Evolutionary conservation across 2,329 filamentous ascomycete genomes (phyloP).

Genomic region (Talaromyces islandicus): DNA sequence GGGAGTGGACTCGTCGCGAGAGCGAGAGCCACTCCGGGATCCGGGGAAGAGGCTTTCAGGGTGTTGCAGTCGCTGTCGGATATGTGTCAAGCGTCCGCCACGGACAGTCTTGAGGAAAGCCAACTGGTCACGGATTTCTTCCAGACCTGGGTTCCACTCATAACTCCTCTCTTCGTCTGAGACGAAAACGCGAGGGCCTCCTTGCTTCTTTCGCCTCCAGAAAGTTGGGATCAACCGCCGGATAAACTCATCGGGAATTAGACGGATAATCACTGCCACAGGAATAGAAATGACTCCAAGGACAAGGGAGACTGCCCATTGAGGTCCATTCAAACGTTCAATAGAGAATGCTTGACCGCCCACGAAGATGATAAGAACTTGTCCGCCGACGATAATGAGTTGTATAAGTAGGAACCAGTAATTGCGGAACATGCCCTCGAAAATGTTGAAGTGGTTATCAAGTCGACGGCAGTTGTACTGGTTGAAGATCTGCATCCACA

Average conservation of each 20-base stretch:
- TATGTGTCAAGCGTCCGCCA: constrained; percentile 54
- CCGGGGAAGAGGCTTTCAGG: constrained; percentile 41
- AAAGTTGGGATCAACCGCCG: constrained; percentile 35
- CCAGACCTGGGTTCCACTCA: constrained; percentile 56
- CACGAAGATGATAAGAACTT: constrained; percentile 66
- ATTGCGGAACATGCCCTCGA: constrained; percentile 38
- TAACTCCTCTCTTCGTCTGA: constrained; percentile 42
- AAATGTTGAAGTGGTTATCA: constrained; percentile 40
- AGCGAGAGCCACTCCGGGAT: constrained; percentile 37
- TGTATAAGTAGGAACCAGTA: constrained; percentile 56
- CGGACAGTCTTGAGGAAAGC: constrained; percentile 59
- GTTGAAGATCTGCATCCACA: constrained; percentile 47
- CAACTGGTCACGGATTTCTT: constrained; percentile 59
- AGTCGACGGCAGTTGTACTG: constrained; percentile 43
- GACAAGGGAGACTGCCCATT: constrained; percentile 66
- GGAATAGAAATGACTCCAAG: constrained; percentile 64
- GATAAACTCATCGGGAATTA: constrained; percentile 55
- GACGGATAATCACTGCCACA: constrained; percentile 54
- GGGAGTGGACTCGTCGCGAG: constrained; percentile 43
- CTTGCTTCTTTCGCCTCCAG: constrained; percentile 28
- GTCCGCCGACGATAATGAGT: constrained; percentile 60
- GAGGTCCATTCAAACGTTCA: constrained; percentile 52
- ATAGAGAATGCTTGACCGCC: constrained; percentile 64
- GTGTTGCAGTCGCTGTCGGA: constrained; percentile 58
- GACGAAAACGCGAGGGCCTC: constrained; percentile 35